Base-by-base conservation (phyloP, 1,284 basidiomycete species). In the Marasmius sp. region DNA sequence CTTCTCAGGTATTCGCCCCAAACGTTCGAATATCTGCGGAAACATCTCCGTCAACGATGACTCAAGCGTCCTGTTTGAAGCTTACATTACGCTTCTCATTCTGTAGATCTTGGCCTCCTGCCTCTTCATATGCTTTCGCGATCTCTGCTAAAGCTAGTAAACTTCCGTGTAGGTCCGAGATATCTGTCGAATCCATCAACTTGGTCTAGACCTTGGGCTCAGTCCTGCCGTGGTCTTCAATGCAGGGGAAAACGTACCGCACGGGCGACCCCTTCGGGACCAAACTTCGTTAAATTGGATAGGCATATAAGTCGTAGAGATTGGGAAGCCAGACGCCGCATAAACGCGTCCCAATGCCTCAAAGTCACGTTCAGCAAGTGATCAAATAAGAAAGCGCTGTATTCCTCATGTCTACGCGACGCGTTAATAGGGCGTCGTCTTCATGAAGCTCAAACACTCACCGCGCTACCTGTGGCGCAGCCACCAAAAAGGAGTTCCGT, bases 291-390 rank as follows among this genome's bases (percentile, higher is more conserved):
- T 9, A 92, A 74, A 69, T 92, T 86, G 33, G 86, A 72, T 60
- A 84, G 76, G 63, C 91, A 91, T 56, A 97, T 84, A 16, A 77
- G 77, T 49, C 86, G 81, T 43, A 97, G 76, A 3, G 94, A 90
- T 65, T 89, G 81, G 1, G 95, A 88, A n/a, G 89, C 94, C 6
- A 95, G 77, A 54, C 84, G 79, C 60, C 96, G 85, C 85, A 99
- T 92, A 6, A 84, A 75, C 1, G 81, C 73, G 72, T 98, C 96
- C 96, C 97, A 98, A 74, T 99, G 97, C 45, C 91, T 81, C 53
- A 97, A 71, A 0, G 91, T 91, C 45, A 90, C 86, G 62, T 85
- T 77, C 45, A 94, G 74, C 39, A 98, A 73, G 71, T 97, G 94
- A 58, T 91, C 80, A 51, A 96, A 75, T 61, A 98, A 79, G 59